phyloP scores from a whole-genome alignment of 176 grass and related monocot genomes.

The Hsuehochloa calcarea region DNA sequence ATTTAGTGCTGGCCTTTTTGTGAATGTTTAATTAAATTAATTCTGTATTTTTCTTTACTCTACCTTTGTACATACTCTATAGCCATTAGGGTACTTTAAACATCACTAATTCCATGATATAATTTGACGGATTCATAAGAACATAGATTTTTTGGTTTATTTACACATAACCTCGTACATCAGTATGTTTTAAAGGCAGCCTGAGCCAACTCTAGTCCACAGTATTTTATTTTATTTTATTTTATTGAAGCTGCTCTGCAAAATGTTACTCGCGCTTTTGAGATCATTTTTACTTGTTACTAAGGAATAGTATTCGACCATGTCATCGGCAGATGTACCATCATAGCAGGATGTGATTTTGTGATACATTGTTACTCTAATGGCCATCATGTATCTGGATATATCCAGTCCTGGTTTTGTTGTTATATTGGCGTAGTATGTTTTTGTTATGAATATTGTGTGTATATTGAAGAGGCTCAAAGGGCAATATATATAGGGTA shows the following conservation, averaged over 20 bases:
- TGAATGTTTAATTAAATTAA: background rate
- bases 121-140: background rate
- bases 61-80: background rate
- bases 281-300: background rate
- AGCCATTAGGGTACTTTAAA: background rate
- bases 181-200: background rate
- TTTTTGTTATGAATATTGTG: too few species aligned
- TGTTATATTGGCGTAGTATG: background rate
- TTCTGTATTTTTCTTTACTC: background rate
- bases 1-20: background rate
- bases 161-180: slow-evolving; percentile 9
- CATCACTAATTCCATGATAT: background rate
- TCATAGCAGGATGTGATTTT: background rate
- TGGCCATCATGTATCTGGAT: background rate
- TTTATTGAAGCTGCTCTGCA: slow-evolving; percentile 14
- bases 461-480: too few species aligned
- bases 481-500: too few species aligned
- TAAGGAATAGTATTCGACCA: slow-evolving; percentile 4
- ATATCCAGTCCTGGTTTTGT: background rate
- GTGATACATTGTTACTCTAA: background rate
- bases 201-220: background rate
- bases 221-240: background rate
- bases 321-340: background rate
- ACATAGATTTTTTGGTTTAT: background rate
- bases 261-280: background rate